phyloP scores from a whole-genome alignment of 225 moss, liverwort and hornwort genomes.

The Thuidium tamariscinum region DNA sequence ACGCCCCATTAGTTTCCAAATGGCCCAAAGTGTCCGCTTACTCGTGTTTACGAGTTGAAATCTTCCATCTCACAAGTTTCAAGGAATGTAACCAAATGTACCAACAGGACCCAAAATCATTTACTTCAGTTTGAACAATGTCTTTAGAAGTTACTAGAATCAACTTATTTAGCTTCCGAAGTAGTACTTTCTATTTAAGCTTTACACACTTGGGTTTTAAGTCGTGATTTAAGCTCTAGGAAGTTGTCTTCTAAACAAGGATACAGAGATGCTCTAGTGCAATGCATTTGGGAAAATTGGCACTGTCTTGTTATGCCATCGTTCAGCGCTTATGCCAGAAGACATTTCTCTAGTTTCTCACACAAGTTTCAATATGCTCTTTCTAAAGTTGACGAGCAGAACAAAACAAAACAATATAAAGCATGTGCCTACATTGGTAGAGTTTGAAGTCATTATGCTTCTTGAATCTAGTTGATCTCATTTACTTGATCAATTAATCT shows the following conservation, averaged over 20 bases:
- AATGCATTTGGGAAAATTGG: background rate
- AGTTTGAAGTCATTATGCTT: too few species aligned
- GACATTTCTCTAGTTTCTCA: too few species aligned
- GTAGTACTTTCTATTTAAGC: background rate
- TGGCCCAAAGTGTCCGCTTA: background rate
- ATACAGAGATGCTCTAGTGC: background rate
- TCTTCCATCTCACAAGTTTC: background rate
- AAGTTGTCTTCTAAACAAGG: background rate
- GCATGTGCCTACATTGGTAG: too few species aligned
- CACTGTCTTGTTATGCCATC: background rate
- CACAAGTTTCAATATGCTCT: too few species aligned
- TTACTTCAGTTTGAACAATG: background rate
- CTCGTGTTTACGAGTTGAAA: background rate
- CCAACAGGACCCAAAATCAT: background rate
- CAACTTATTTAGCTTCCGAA: background rate
- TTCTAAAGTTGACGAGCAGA: too few species aligned
- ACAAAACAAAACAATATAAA: too few species aligned
- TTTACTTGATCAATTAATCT: too few species aligned
- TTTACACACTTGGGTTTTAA: background rate
- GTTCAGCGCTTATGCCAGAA: background rate
- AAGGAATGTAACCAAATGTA: background rate
- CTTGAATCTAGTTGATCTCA: too few species aligned
- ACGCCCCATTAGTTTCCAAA: background rate
- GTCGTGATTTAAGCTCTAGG: background rate
- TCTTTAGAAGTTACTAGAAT: background rate